phyloP scores from a whole-genome alignment of 2,329 filamentous ascomycete genomes.

The Venturia aucupariae region DNA sequence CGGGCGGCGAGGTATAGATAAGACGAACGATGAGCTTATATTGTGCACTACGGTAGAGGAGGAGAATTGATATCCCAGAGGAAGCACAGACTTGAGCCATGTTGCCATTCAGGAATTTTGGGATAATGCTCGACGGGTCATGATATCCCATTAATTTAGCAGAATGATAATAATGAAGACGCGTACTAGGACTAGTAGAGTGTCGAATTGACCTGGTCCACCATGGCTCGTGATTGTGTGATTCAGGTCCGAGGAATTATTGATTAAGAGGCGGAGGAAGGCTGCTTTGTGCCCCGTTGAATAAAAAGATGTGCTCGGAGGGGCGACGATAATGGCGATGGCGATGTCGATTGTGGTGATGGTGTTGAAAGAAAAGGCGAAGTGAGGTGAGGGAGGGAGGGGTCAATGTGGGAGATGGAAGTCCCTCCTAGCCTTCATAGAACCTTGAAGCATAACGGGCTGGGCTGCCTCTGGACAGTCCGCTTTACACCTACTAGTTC shows the following conservation, averaged over 20 bases:
- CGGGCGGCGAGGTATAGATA: background rate
- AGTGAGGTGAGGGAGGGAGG: too few relatives aligned
- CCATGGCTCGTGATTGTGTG: background rate
- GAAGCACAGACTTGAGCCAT: background rate
- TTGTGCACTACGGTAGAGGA: background rate
- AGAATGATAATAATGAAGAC: background rate
- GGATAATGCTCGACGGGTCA: background rate
- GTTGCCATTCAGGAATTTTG: background rate
- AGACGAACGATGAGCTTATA: background rate
- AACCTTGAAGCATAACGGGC: too few relatives aligned
- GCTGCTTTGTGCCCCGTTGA: too few relatives aligned
- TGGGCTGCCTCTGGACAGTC: too few relatives aligned
- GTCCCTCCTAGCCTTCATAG: too few relatives aligned
- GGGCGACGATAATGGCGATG: background rate
- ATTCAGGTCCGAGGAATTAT: background rate
- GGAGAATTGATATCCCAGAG: background rate
- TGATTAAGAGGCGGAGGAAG: background rate
- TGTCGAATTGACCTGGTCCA: background rate
- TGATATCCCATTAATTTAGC: background rate
- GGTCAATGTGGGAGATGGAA: too few relatives aligned
- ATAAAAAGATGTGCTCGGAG: too few relatives aligned
- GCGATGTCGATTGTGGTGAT: background rate
- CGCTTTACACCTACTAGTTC: too few relatives aligned
- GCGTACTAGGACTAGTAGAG: background rate
- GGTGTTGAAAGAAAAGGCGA: background rate